Evolutionary conservation across 768 basidiomycete genomes (phyloP), one percentile per base, ranked within the genome.

Genomic region (Boletales sp.): DNA sequence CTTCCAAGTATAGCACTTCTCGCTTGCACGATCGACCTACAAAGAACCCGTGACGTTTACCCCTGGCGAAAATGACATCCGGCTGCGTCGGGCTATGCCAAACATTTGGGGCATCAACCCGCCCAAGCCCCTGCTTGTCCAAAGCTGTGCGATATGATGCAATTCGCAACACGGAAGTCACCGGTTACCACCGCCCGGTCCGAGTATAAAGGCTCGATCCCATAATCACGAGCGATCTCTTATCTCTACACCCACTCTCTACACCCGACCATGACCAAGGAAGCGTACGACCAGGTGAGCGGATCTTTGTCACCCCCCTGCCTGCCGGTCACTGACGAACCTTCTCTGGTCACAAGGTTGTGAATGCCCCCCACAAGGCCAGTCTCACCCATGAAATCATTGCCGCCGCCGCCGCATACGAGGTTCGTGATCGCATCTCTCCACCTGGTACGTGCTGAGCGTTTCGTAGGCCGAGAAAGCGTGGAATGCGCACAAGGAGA

Each of bases 321-420:
- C 2, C 30, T 34, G 37, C 6, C 17, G 5, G 3, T 35, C 6
- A 13, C 40, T 54, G 35, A 59, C 40, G 5, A 19, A 4, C 6
- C 18, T 48, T 21, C 52, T 21, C 24, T 24, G 24, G 8, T 19
- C 0, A 34, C 11, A 34, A 84, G 81, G 75, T 77, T 40, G 31
- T 47, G 14, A 75, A 74, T 42, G 72, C 73, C 12, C 74, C 73
- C 10, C 84, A 85, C 72, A 69, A 83, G 69, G 79, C 84, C 1
- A 49, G 67, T 48, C 66, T 85, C 45, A 78, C 82, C 10, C 86
- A 88, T 63, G 81, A 88, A 67, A 62, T 87, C 38, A 75, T 88
- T 54, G 81, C 82, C 39, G 84, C 69, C 36, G 86, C 86, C 39
- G 85, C 84, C 8, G 66, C 82, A 24, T 87, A 74, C 66, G 83